Conservation (phyloP, 108 stramenopile species). For the Bacterosira constricta region DNA sequence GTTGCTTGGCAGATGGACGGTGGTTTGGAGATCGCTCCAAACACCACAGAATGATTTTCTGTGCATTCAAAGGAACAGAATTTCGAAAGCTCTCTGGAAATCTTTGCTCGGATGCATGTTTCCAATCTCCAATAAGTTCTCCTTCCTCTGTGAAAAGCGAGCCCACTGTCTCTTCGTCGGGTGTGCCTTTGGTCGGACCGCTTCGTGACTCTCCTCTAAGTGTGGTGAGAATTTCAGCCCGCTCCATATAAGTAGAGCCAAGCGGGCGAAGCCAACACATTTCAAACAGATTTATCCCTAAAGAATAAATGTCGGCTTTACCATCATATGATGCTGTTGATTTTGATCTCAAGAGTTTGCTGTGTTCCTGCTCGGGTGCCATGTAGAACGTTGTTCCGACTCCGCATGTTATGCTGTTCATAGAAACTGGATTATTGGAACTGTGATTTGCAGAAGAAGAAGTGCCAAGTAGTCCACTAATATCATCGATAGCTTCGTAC, state of each 20-base stretch:
- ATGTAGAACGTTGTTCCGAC: slow-evolving; percentile 81
- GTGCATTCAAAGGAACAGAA: slow-evolving; percentile 59
- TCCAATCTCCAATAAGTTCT: slow-evolving; percentile 26
- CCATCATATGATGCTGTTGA: slow-evolving; percentile 65
- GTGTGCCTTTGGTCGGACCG: slow-evolving; percentile 13
- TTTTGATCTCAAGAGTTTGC: slow-evolving; percentile 5
- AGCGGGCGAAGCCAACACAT: slow-evolving; percentile 38
- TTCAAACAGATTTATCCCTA: slow-evolving; percentile 81
- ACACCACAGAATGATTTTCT: slow-evolving; percentile 80
- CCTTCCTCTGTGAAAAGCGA: slow-evolving; percentile 36
- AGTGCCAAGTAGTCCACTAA: slow-evolving; percentile 44
- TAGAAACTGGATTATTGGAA: slow-evolving; percentile 12
- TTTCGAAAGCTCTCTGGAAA: slow-evolving; percentile 60
- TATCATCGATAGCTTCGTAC: slow-evolving; percentile 63
- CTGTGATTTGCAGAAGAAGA: slow-evolving; percentile 4
- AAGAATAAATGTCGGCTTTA: slow-evolving; percentile 83
- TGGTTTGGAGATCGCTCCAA: slow-evolving; percentile 61
- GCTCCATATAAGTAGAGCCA: slow-evolving; percentile 51
- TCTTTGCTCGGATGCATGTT: slow-evolving; percentile 34
- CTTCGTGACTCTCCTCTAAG: slow-evolving; percentile 53
- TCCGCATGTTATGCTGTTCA: slow-evolving; percentile 77
- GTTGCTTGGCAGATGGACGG: slow-evolving; percentile 66
- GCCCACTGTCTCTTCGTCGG: slow-evolving; percentile 32
- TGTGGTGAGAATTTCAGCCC: slow-evolving; percentile 54
- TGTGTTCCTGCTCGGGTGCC: slow-evolving; percentile 68